Evolutionary conservation across 768 basidiomycete genomes (phyloP), one percentile per base, ranked within the genome.

Genomic region (Rhizopogon salebrosus): DNA sequence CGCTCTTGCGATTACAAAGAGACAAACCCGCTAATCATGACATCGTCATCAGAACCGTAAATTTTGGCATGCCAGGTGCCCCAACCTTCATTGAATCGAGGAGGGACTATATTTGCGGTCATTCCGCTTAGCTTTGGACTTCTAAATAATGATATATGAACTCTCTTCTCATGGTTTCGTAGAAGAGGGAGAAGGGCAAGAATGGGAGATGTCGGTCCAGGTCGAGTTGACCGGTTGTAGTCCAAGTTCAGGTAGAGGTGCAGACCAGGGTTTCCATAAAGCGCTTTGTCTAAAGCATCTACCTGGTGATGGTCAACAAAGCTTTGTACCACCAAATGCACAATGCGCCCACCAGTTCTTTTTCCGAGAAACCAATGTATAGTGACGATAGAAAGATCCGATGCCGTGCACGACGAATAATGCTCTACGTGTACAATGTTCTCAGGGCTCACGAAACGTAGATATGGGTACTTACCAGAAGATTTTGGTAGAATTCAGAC

Each of bases 41-140:
- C 79, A 49, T 95, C 84, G 63, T 98, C 86, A 65, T 99, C 97
- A 0, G 80, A 86, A 18, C 92, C 93, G 63, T 99, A 99, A 52
- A 94, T 80, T 70, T 99, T 99, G 3, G 92, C 87, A 66, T 98
- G 97, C 95, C 95, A 98, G 2, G 95, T 92, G 0, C 95, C 95
- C 90, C 94, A 98, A 1, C 95, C 97, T 71, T 99, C 97, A 61
- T 99, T 95, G 70, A 92, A 97, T 50, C 97, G 78, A 22, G 89
- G 86, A 6, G 97, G 97, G 6, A 98, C 85, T 26, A 95, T 55
- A 51, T 76, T 79, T 27, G 89, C 81, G 66, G 90, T 75, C 24
- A 90, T 53, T 1, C 90, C 88, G 16, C 83, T 77, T 26, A 98
- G 76, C 48, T 83, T 89, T 0, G 97, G 95, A 62, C 91, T 93